These are phyloP conservation scores for Septoria linicola DNA, from an alignment of 2,329 filamentous ascomycete species.

Conservation along the genomic window DNA sequence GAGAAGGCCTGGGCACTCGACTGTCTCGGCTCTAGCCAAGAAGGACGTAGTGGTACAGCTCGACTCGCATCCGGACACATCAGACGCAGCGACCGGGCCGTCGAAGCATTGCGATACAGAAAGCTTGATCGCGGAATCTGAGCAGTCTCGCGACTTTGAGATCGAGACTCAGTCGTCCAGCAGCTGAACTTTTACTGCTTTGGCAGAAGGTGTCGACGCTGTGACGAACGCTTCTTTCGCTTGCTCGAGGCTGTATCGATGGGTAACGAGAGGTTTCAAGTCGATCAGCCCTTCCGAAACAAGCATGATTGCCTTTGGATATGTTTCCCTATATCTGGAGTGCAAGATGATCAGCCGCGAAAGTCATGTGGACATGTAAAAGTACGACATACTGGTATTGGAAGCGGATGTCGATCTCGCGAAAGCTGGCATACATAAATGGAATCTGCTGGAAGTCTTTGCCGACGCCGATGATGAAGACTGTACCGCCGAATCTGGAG, in stretches of 20 bases:
- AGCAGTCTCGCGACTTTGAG: neutral
- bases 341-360: conserved; percentile 2
- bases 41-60: neutral
- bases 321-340: conserved; percentile 40
- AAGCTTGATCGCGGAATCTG: neutral
- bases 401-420: conserved; percentile 43
- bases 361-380: neutral
- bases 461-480: conserved; percentile 42
- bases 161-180: conserved; percentile 30
- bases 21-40: neutral
- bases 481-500: conserved; percentile 38
- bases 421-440: conserved; percentile 41
- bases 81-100: neutral
- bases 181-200: conserved; percentile 40
- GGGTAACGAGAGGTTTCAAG: conserved; percentile 42
- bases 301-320: conserved; percentile 45
- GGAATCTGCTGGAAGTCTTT: conserved; percentile 41
- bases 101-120: neutral
- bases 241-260: conserved; percentile 41
- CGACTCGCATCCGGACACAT: neutral
- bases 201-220: conserved; percentile 39
- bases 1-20: neutral
- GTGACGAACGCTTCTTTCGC: conserved; percentile 41
- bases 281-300: conserved; percentile 41
- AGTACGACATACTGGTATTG: conserved; percentile 35